Evolutionary conservation across 1,284 basidiomycete species (phyloP).

Genomic region (Termitomyces sp.): DNA sequence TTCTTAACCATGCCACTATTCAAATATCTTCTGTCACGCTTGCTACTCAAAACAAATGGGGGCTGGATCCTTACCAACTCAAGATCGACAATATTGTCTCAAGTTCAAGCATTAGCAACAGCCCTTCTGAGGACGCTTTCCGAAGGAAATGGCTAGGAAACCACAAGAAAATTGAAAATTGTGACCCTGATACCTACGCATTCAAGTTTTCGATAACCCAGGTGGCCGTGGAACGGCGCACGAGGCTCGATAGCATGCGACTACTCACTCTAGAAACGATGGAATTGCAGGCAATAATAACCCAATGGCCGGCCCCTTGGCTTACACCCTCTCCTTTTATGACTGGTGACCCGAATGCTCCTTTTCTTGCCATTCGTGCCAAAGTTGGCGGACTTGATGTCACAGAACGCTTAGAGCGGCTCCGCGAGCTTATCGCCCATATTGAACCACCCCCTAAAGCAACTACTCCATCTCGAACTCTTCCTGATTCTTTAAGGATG

Average conservation of each 20-base stretch:
- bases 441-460: slow-evolving; percentile 8
- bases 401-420: slow-evolving; percentile 46
- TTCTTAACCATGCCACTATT: slow-evolving; percentile 29
- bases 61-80: slow-evolving; percentile 34
- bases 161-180: slow-evolving; percentile 25
- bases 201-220: slow-evolving; percentile 33
- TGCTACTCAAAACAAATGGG: slow-evolving; percentile 24
- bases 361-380: slow-evolving; percentile 48
- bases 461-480: slow-evolving; percentile 1
- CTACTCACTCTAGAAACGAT: slow-evolving; percentile 42
- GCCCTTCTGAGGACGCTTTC: slow-evolving; percentile 36
- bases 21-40: slow-evolving; percentile 33
- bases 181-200: slow-evolving; percentile 45
- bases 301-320: slow-evolving; percentile 58
- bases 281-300: slow-evolving; percentile 39
- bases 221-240: slow-evolving; percentile 34
- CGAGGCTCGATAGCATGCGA: slow-evolving; percentile 31
- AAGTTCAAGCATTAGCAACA: slow-evolving; percentile 34
- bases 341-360: slow-evolving; percentile 53
- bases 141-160: slow-evolving; percentile 53
- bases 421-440: slow-evolving; percentile 36
- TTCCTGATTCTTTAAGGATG: slow-evolving; percentile 26
- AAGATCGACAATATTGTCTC: slow-evolving; percentile 35
- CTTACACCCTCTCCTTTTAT: slow-evolving; percentile 45
- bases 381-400: slow-evolving; percentile 44